Percentiles rank a stretch among this genome's conserved stretches.
Conservation (phyloP, 2,329 filamentous ascomycete genomes). For the Gnomoniopsis smithogilvyi region DNA sequence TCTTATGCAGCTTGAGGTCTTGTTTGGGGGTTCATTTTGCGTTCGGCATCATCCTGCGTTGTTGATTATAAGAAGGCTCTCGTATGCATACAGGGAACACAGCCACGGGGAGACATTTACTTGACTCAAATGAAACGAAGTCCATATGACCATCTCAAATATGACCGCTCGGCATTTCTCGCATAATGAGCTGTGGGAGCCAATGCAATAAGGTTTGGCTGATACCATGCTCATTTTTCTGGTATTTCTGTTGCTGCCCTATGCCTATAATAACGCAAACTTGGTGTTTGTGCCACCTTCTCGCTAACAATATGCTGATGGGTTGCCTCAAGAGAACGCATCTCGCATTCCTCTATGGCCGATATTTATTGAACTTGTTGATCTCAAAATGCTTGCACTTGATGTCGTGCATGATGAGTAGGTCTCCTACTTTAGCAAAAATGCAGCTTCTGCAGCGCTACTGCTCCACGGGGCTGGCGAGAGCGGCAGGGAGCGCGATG, state of each 20-base stretch:
- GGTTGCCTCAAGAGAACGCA: no score
- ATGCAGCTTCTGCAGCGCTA: background rate
- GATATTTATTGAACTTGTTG: background rate
- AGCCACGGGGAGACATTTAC: background rate
- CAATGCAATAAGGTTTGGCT: no score
- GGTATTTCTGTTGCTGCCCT: background rate
- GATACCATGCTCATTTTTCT: no score
- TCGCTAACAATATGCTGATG: background rate
- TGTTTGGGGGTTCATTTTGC: background rate
- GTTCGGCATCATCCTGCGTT: background rate
- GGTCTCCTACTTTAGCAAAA: background rate
- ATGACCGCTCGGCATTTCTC: no score
- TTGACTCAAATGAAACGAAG: background rate
- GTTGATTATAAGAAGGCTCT: background rate
- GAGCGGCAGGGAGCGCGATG: slow-evolving; percentile 49
- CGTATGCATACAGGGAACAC: background rate
- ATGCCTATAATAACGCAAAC: background rate
- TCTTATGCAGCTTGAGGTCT: background rate
- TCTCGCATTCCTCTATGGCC: no score
- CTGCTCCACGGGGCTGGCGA: slow-evolving; percentile 36
- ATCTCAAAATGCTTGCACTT: background rate
- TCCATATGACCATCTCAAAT: background rate
- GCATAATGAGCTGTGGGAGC: no score
- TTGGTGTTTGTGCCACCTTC: background rate
- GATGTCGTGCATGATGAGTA: background rate